Evolutionary conservation across 2,329 filamentous ascomycete genomes (phyloP), one percentile per base, ranked within the genome.

Genomic region (Westerdykella aurantiaca): DNA sequence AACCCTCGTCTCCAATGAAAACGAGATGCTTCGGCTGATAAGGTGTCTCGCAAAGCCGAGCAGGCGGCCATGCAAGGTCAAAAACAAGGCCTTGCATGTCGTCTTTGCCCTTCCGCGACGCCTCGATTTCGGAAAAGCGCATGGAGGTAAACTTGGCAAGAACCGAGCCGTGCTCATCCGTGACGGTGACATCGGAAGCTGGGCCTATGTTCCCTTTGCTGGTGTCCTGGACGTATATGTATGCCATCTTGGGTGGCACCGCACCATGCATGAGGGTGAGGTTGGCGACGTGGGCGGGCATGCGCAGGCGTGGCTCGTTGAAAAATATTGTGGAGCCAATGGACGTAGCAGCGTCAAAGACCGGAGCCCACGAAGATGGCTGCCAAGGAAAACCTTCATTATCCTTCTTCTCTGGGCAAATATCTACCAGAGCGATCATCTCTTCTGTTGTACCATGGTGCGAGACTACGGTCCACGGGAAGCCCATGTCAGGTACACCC

Each of bases 281-380:
- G 7, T 50, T 46, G 12, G 57, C 52, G 17, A 69, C 53, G 17
- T 60, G 50, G 17, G 57, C 42, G 16, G 60, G 57, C 55, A 71
- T 71, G 18, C 69, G 65, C 16, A 72, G 55, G 25, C 54, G 50
- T 5, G 64, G 60, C 11, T 61, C 47, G 31, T 65, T 48, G 45
- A 58, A 66, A 49, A 70, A 70, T 34, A 72, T 53, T 3, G 66
- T 63, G 1, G 69, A 69, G 3, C 66, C 68, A 6, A 72, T 58
- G 0, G 70, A 72, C 1, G 68, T 70, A 5, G 69, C 69, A 2
- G 69, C 61, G 42, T 72, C 69, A 6, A 72, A 50, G 5, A 70
- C 51, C 1, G 69, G 60, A 6, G 68, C 67, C 67, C 63, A 70
- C 2, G 64, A 68, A 2, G 43, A 34, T 1, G 44, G n/a, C 37